phyloP scores from a whole-genome alignment of 352 stramenopile genomes.

The Phytophthora foliorum region DNA sequence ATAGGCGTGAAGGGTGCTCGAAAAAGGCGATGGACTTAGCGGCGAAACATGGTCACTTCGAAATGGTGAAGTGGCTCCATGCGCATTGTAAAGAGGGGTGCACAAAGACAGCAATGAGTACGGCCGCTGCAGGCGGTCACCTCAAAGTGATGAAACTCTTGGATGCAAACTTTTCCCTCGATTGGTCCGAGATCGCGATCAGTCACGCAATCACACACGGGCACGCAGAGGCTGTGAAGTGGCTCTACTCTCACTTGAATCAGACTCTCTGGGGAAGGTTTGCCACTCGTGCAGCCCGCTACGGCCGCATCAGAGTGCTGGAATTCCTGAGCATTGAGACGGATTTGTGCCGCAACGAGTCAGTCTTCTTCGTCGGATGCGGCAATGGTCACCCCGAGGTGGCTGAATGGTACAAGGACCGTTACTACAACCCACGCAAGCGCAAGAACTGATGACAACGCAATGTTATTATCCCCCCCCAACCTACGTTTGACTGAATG shows the following conservation, averaged over 20 bases:
- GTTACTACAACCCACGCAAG: constrained; percentile 18
- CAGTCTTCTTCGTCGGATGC: constrained; percentile 1
- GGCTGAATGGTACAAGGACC: constrained; percentile 17
- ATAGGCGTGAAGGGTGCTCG: constrained; percentile 4
- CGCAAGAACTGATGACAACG: constrained; percentile 2
- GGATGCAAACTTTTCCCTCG: constrained; percentile 19
- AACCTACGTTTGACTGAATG: too few relatives aligned
- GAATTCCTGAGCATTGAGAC: constrained; percentile 20
- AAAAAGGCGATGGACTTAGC: constrained; percentile 14
- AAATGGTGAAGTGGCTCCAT: constrained; percentile 21
- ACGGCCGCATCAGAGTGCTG: constrained; percentile 24
- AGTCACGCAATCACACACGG: constrained; percentile 15
- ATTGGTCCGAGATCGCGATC: constrained; percentile 27
- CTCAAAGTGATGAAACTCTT: constrained; percentile 33
- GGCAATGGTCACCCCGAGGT: constrained; percentile 15
- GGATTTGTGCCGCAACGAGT: not conserved
- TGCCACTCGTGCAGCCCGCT: constrained; percentile 8
- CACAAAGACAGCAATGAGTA: constrained; percentile 5
- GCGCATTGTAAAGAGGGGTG: not conserved
- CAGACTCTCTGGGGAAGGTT: not conserved
- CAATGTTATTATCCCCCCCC: not conserved
- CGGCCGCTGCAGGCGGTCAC: constrained; percentile 8
- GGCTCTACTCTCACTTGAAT: constrained; percentile 23
- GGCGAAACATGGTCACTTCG: constrained; percentile 3
- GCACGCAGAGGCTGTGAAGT: constrained; percentile 27